Conservation (phyloP, 345 rosid genomes). For the Abelmoschus esculentus region DNA sequence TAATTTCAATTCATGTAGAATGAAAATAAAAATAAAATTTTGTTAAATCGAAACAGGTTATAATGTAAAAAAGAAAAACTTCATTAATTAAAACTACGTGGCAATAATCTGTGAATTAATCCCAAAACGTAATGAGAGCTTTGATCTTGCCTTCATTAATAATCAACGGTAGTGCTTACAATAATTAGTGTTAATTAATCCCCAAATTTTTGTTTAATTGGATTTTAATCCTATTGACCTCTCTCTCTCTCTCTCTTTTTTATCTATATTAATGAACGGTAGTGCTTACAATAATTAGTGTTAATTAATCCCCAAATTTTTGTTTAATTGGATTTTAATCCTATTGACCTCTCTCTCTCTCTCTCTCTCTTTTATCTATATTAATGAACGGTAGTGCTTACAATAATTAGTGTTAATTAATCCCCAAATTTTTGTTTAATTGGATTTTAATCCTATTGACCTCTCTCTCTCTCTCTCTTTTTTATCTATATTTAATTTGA, state of each 20-base stretch:
- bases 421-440: not conserved
- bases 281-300: not conserved
- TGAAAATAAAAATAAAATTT: too few relatives aligned
- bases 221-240: not conserved
- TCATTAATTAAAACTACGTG: too few relatives aligned
- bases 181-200: not conserved
- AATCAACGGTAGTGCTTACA: not conserved
- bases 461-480: not conserved
- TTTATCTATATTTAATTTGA: too few relatives aligned
- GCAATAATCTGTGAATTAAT: too few relatives aligned
- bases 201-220: not conserved
- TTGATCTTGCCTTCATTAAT: not conserved
- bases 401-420: not conserved
- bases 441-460: not conserved
- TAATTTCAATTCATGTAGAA: too few relatives aligned
- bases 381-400: not conserved
- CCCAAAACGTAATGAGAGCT: not conserved
- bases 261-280: not conserved
- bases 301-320: not conserved
- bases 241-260: too few relatives aligned
- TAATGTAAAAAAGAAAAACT: too few relatives aligned
- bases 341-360: not conserved
- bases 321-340: not conserved
- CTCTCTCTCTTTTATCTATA: too few relatives aligned
- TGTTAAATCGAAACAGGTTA: too few relatives aligned